Evolutionary conservation across 306 rosid genomes (phyloP).

Genomic region (Sphenostylis stenocarpa): DNA sequence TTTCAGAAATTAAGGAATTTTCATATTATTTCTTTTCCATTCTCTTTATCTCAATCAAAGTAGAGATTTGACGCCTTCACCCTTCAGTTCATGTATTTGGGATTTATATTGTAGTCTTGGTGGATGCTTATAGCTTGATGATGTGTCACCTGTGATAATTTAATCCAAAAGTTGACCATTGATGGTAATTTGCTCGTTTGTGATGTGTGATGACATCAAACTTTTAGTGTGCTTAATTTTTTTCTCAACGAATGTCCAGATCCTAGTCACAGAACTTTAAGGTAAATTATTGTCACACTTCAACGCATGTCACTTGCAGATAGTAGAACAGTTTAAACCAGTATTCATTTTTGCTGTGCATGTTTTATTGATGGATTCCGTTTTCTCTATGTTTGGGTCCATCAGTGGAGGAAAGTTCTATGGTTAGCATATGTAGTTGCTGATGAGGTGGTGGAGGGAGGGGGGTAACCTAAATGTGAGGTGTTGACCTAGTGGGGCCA

Average conservation of each 20-base stretch:
- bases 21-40: constrained; percentile 21
- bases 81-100: not conserved
- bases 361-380: not conserved
- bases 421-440: not conserved
- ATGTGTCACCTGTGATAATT: not conserved
- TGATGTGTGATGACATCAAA: not conserved
- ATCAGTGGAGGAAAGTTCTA: not conserved
- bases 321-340: constrained; percentile 2
- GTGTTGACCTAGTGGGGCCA: not conserved
- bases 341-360: not conserved
- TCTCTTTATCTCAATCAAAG: constrained; percentile 36
- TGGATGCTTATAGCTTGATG: constrained; percentile 29
- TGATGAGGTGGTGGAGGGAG: not conserved
- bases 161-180: constrained; percentile 9
- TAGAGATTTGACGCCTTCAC: constrained; percentile 33
- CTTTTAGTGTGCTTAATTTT: constrained; percentile 17
- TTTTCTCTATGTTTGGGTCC: not conserved
- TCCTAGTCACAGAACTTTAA: too few relatives aligned
- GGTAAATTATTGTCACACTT: too few relatives aligned
- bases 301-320: constrained; percentile 30
- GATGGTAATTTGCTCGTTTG: constrained; percentile 23
- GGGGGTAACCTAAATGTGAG: not conserved
- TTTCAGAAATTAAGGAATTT: constrained; percentile 42
- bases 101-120: not conserved
- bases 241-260: not conserved